Base-by-base conservation (phyloP, 179 eudicot genomes). In the Camellia oleifera region DNA sequence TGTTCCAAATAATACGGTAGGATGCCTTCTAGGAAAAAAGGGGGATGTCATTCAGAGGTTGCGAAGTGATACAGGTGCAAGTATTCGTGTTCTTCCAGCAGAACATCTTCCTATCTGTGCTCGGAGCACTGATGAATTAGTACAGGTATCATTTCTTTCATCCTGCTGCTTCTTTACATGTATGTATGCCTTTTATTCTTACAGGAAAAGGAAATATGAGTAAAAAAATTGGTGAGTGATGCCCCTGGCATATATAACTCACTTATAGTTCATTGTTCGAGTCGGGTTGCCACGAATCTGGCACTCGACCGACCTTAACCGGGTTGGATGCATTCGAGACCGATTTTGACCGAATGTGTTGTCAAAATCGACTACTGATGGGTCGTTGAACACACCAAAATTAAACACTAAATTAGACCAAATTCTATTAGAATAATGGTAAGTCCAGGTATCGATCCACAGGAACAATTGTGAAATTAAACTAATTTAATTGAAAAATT, bases 21-120 rank as follows among this genome's bases (percentile, higher is more conserved):
- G 98, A 23, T 93, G 98, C 78, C 82, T 93, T 78, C 80, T 93
- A 54, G 98, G 98, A 14, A 92, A 87, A 87, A 92, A 90, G 70
- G 98, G 97, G 61, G 98, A 92, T 81, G 93, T 94, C 63, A 91
- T 94, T 75, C 90, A 87, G 86, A 90, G 87, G 77, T 85, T 94
- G 84, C 89, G 97, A 81, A 91, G 85, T 83, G 95, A 94, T 78
- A 94, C 94, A 50, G 91, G 93, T 81, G 98, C 98, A 6, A 89
- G 83, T 78, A 92, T 94, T 58, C 93, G 98, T 63, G 91, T 94
- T 71, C 92, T 94, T 87, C 90, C 97, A 45, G 72, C 86, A 46
- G 97, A 93, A 23, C 90, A 89, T 82, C 92, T 90, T 77, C 98
- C 97, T 40, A 69, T 88, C 62, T 89, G 98, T 88, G 97, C 98